Evolutionary conservation across 139 green algal genomes (phyloP), one percentile per base, ranked within the genome.

Genomic region (Penium margaritaceum): DNA sequence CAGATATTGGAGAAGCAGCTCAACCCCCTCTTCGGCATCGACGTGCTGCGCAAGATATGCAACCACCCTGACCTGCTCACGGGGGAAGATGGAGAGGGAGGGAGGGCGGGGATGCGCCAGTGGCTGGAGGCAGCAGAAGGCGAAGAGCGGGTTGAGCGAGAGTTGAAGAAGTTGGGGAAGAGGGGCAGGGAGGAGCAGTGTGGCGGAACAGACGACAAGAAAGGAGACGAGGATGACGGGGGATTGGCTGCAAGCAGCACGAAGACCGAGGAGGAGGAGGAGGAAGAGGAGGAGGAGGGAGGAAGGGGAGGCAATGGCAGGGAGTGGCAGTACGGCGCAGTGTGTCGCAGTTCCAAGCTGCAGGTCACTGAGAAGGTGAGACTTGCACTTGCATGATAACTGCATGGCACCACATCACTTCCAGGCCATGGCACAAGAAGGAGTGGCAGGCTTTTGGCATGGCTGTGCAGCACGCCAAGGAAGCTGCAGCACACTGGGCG

Each of bases 31-130:
- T 87, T 86, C 15, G 94, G 91, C 69, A 97, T 99, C 54, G 93
- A 96, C 81, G 87, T 95, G 55, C 81, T 99, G 83, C 84, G 90
- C 55, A 99, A 99, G 79, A 94, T 98, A 69, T 97, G 91, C 87
- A 99, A 99, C 84, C 94, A 99, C 80, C 91, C 94, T 1, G 94
- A 99, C 80, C 87, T 99, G 63, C 84, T 98, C n/a, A n/a, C n/a
- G n/a, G n/a, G n/a, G n/a, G n/a, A n/a, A n/a, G n/a, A n/a, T n/a
- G n/a, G 51, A 24, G 51, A 60, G 51, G 74, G 75, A 21, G 38
- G 83, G 27, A 24, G 21, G 17, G 35, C 61, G 51, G 51, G 51
- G 51, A 3, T 33, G 51, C 24, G 51, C 24, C 24, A 29, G 46
- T 21, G 2, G 46, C 0, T 19, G 30, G 37, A 35, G 32, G 7